These are phyloP conservation scores for Halophytophthora polymorphica DNA, from an alignment of 352 stramenopile genomes.

Conservation along the genomic window DNA sequence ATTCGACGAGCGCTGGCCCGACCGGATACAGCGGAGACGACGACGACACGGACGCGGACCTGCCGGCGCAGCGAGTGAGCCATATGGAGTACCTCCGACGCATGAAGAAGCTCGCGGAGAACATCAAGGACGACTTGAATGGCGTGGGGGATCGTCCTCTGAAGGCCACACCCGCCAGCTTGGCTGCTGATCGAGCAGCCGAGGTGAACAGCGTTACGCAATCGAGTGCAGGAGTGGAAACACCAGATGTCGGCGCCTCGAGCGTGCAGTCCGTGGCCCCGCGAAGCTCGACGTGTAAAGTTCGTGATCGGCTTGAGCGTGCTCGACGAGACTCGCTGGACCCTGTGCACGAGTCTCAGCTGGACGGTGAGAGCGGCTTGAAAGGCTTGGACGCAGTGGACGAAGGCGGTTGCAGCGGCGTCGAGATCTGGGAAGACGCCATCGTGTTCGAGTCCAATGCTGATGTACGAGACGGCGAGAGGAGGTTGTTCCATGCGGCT, in stretches of 20 bases:
- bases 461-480: conserved; percentile 16
- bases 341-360: conserved; percentile 10
- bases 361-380: neutral
- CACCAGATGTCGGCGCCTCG: neutral
- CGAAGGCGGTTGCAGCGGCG: conserved; percentile 7
- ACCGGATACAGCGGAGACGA: conserved; percentile 25
- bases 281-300: conserved; percentile 25
- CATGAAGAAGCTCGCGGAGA: conserved; percentile 68
- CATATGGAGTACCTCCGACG: conserved; percentile 70
- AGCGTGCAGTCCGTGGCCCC: conserved; percentile 16
- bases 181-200: conserved; percentile 1
- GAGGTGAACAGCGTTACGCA: neutral
- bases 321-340: conserved; percentile 23
- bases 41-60: conserved; percentile 30
- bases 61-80: conserved; percentile 51
- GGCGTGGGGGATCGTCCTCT: conserved; percentile 6
- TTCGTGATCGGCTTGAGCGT: conserved; percentile 30
- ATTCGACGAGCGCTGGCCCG: conserved; percentile 2
- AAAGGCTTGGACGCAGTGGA: neutral
- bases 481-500: conserved; percentile 16
- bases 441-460: conserved; percentile 20
- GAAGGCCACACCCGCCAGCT: conserved; percentile 1
- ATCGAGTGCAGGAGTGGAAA: conserved; percentile 1
- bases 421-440: conserved; percentile 21
- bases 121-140: conserved; percentile 55